A percentile compares a stretch with the other conserved stretches of the same genome.
Evolutionary conservation across 495 filamentous ascomycete genomes (phyloP).

Genomic region (Hyaloscypha hepaticicola): DNA sequence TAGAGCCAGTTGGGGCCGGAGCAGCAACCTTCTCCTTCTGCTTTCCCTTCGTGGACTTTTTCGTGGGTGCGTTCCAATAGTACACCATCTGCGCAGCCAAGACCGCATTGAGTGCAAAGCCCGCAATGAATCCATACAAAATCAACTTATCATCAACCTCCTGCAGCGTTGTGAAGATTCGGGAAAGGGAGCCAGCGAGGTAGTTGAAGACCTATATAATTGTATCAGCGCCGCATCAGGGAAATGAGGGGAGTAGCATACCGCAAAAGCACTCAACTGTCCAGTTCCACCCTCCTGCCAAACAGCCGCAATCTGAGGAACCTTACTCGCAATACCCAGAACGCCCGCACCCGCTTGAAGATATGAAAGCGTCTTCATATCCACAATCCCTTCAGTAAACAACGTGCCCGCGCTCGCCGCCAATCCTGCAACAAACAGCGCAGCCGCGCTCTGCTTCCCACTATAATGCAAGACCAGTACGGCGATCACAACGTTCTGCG

Average conservation of each 20-base stretch:
- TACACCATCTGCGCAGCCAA: slow-evolving; percentile 90
- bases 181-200: slow-evolving; percentile 82
- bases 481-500: slow-evolving; percentile 87
- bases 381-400: slow-evolving; percentile 50
- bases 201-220: slow-evolving; percentile 88
- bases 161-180: slow-evolving; percentile 95
- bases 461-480: slow-evolving; percentile 79
- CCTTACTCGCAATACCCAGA: slow-evolving; percentile 81
- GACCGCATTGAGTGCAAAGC: slow-evolving; percentile 82
- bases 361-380: slow-evolving; percentile 67
- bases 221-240: slow-evolving; percentile 17
- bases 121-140: slow-evolving; percentile 87
- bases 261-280: slow-evolving; percentile 93
- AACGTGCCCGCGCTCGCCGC: slow-evolving; percentile 65
- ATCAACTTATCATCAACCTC: slow-evolving; percentile 96
- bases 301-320: slow-evolving; percentile 87
- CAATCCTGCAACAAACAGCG: slow-evolving; percentile 72
- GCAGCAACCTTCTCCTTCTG: slow-evolving; percentile 22
- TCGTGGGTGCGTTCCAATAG: slow-evolving; percentile 79
- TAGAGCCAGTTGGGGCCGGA: slow-evolving; percentile 29
- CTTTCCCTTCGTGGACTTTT: slow-evolving; percentile 19
- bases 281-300: slow-evolving; percentile 84
- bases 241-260: slow-evolving; percentile 46
- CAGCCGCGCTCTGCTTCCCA: slow-evolving; percentile 59
- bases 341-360: slow-evolving; percentile 84